Evolutionary conservation across 2,329 filamentous ascomycete species (phyloP).

Genomic region (Epichloe typhina): DNA sequence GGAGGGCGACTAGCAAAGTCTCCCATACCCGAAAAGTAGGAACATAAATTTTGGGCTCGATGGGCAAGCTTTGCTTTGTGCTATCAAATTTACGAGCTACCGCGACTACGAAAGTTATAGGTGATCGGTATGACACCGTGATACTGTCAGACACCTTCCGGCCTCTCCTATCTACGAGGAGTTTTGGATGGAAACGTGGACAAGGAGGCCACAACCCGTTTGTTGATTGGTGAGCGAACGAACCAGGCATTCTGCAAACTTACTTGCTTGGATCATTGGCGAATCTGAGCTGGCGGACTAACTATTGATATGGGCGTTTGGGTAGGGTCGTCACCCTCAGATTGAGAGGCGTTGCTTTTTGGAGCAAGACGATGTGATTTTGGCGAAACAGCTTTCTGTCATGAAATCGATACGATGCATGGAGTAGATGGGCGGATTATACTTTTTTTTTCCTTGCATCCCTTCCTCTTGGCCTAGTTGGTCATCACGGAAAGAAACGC

Average conservation of each 20-base stretch:
- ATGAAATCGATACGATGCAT: slow-evolving; percentile 1
- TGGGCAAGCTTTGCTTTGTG: slow-evolving; percentile 25
- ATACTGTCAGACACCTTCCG: not conserved
- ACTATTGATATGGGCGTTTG: slow-evolving; percentile 5
- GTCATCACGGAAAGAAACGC: not conserved
- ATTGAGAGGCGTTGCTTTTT: slow-evolving; percentile 1
- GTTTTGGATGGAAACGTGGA: not conserved
- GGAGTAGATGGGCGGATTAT: not conserved
- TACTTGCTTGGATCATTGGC: not conserved
- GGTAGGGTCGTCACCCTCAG: not conserved
- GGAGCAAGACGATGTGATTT: not conserved
- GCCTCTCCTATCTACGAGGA: not conserved
- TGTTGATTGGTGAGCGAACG: not conserved
- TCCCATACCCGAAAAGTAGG: slow-evolving; percentile 49
- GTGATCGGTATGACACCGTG: not conserved
- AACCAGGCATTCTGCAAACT: not conserved
- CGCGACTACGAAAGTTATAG: slow-evolving; percentile 13
- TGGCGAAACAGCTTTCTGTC: not conserved
- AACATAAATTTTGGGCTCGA: slow-evolving; percentile 26
- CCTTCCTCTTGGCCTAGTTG: not conserved
- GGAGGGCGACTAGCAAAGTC: slow-evolving; percentile 58
- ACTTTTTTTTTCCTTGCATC: not conserved
- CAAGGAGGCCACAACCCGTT: not conserved
- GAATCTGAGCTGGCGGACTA: not conserved
- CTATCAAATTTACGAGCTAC: slow-evolving; percentile 20